These are phyloP conservation scores for Podaxis pistillaris DNA, from an alignment of 768 basidiomycete species.

Conservation along the genomic window DNA sequence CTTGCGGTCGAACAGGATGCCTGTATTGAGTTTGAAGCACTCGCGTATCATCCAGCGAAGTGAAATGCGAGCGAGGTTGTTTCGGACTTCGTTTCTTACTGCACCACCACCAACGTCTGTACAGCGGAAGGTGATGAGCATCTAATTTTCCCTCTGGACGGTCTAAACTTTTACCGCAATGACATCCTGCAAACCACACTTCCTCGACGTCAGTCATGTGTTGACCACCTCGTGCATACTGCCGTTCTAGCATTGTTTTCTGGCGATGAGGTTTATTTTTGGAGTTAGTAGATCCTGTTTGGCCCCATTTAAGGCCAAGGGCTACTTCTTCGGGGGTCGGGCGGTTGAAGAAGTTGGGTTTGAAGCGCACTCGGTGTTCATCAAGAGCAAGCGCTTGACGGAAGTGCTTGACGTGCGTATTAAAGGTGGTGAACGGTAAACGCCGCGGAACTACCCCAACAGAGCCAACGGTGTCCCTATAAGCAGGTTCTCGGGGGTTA, in stretches of 20 bases:
- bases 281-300: conserved; percentile 36
- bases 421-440: conserved; percentile 65
- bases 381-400: conserved; percentile 72
- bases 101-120: conserved; percentile 77
- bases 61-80: conserved; percentile 67
- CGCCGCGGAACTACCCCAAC: conserved; percentile 65
- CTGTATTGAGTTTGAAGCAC: conserved; percentile 53
- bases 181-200: conserved; percentile 80
- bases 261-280: conserved; percentile 25
- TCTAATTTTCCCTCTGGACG: neutral
- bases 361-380: conserved; percentile 63
- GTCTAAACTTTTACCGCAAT: conserved; percentile 46
- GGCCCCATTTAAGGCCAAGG: conserved; percentile 48
- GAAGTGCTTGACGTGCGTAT: conserved; percentile 60
- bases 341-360: conserved; percentile 44
- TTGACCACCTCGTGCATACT: conserved; percentile 33
- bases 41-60: conserved; percentile 78
- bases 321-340: conserved; percentile 37
- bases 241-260: conserved; percentile 36
- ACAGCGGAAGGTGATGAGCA: neutral
- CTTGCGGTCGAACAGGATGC: conserved; percentile 56
- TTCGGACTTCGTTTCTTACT: conserved; percentile 51
- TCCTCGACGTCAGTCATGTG: conserved; percentile 61
- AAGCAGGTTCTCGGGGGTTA: neutral
- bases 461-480: conserved; percentile 70